Base-by-base conservation (phyloP, 768 basidiomycete species). In the Cystofilobasidium capitatum region DNA sequence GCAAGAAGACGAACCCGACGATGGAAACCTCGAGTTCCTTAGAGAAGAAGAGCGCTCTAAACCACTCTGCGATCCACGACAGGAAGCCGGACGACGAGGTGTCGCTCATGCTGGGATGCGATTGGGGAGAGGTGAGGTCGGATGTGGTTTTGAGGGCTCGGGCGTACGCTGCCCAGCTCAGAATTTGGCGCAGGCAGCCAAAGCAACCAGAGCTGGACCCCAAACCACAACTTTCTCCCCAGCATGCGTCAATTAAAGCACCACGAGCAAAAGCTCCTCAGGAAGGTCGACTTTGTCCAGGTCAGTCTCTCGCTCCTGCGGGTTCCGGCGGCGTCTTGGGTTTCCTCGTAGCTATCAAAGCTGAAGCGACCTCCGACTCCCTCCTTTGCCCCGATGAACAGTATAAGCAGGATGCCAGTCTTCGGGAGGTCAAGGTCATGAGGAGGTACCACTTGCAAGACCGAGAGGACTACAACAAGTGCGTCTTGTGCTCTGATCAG, bases 331-430 rank as follows among this genome's bases (percentile, higher is more conserved):
- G 40, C 29, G 37, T 39, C 7, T 35, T 49, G 57, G n/a, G n/a
- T 31, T 20, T 1, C 20, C 12, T 20, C 6, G 13, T 8, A n/a
- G 12, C 22, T 35, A 5, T 20, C 40, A 9, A 24, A n/a, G 37
- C 39, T 26, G 33, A 13, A 0, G 17, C 8, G 6, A 33, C 31
- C 20, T n/a, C 26, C 63, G 37, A 22, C 45, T 45, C 29, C 58
- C 58, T 60, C 31, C 55, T 42, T 47, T 12, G 33, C 37, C 47
- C 42, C 42, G 20, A 36, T 16, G 44, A 37, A 24, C 77, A 94
- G 90, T 98, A 94, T 94, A 98, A 91, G 79, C 87, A 91, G 79
- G 93, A 98, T 84, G 86, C 87, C 17, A 87, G 86, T 75, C 79
- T 86, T 20, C 85, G 93, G 47, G 96, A 98, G 81, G 84, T 89